Conservation (phyloP, 345 rosid genomes). For the Boechera retrofracta region DNA sequence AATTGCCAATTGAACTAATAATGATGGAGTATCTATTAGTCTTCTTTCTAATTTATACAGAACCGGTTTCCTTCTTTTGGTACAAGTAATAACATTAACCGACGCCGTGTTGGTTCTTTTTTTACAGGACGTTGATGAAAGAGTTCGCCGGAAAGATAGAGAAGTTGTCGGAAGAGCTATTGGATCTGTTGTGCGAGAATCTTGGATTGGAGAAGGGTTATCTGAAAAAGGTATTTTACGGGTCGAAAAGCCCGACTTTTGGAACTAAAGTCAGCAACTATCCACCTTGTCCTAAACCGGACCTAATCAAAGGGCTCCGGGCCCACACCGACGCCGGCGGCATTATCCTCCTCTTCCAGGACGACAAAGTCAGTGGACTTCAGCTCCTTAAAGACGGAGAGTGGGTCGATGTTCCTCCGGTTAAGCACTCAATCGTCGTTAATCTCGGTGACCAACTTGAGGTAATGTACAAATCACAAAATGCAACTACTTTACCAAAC, state of each 20-base stretch:
- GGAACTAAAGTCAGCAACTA: constrained; percentile 96
- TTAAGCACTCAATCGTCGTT: constrained; percentile 89
- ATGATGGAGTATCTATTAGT: no score
- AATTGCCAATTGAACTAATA: no score
- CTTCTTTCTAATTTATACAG: not conserved
- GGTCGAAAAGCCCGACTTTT: constrained; percentile 73
- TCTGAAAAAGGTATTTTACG: constrained; percentile 67
- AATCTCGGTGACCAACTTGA: constrained; percentile 96
- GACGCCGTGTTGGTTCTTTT: not conserved
- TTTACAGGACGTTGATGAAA: constrained; percentile 65
- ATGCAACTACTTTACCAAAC: constrained; percentile 21
- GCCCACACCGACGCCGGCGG: constrained; percentile 99
- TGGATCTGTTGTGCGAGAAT: constrained; percentile 84
- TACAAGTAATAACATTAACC: not conserved
- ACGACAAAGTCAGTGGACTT: constrained; percentile 86
- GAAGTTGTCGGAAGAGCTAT: constrained; percentile 80
- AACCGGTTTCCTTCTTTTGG: not conserved
- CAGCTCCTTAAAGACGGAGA: constrained; percentile 89
- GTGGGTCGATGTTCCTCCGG: constrained; percentile 94
- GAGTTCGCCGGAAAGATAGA: constrained; percentile 75
- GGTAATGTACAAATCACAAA: constrained; percentile 45
- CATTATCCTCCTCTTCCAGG: constrained; percentile 87
- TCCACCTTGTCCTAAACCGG: constrained; percentile 97
- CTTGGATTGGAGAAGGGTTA: constrained; percentile 84
- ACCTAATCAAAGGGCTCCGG: constrained; percentile 84